Percentiles rank a stretch among this genome's conserved stretches.
phyloP scores from a whole-genome alignment of 768 basidiomycete genomes.

The Cystobasidium tubakii region DNA sequence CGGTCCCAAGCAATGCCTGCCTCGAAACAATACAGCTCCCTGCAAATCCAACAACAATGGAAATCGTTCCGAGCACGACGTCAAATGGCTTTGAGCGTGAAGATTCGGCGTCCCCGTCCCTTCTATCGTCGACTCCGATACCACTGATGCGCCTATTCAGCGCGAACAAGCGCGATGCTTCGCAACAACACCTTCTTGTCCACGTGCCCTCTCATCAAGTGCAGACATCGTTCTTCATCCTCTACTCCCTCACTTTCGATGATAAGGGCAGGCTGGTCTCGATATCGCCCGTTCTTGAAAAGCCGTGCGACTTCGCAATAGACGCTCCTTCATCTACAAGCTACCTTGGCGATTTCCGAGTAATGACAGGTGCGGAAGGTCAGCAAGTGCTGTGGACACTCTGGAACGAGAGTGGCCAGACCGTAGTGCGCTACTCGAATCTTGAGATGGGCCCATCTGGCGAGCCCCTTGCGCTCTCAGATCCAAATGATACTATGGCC shows the following conservation, averaged over 20 bases:
- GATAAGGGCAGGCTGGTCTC: not conserved
- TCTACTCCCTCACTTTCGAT: constrained; percentile 12
- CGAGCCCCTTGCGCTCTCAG: not conserved
- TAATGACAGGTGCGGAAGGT: not conserved
- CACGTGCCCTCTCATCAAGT: constrained; percentile 22
- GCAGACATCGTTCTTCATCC: constrained; percentile 36
- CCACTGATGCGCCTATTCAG: not conserved
- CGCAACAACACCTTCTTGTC: constrained; percentile 3
- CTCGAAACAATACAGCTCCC: constrained; percentile 30
- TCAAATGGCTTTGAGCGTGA: constrained; percentile 1
- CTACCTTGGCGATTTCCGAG: constrained; percentile 14
- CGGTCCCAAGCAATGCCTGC: not conserved
- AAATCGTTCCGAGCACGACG: constrained; percentile 11
- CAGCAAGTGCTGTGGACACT: constrained; percentile 22
- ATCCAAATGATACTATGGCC: not conserved
- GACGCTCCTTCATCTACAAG: constrained; percentile 8
- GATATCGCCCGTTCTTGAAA: constrained; percentile 10
- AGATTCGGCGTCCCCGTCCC: not conserved
- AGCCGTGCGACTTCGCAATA: constrained; percentile 31
- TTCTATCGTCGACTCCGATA: constrained; percentile 7
- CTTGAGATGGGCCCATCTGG: constrained; percentile 1
- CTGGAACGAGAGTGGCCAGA: constrained; percentile 33
- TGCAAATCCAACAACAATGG: constrained; percentile 15
- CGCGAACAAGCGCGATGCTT: not conserved
- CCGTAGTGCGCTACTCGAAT: not conserved